Evolutionary conservation across 768 basidiomycete genomes (phyloP), one percentile per base, ranked within the genome.

Genomic region (Psilocybe tampanensis): DNA sequence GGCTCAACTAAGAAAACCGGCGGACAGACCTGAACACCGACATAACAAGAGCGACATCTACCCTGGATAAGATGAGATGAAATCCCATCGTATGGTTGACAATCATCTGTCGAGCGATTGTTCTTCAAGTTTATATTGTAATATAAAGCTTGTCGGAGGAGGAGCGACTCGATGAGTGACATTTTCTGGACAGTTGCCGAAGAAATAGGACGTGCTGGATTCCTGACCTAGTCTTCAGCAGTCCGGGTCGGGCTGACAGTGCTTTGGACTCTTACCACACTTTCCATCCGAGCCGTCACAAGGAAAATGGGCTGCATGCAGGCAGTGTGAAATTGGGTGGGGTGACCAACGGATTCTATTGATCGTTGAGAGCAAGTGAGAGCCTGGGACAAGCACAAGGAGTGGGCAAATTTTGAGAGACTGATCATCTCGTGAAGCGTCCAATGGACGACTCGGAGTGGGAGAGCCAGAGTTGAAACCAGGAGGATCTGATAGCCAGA

Each of bases 161-260:
- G 54, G 32, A 21, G 54, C 54, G 54, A 44, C 32, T 43, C 26
- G 29, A 29, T 9, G 54, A 34, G 19, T 55, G 44, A 34, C 45
- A 33, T 41, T 33, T 54, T 54, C 15, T 48, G 21, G 44, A 52
- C 47, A 19, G 50, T 42, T 52, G 47, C 47, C 47, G 26, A 18
- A 47, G 24, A 13, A 29, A 29, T 17, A 33, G 24, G 17, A 12
- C n/a, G 17, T 7, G n/a, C 36, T 8, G 36, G 36, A 13, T n/a
- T 39, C n/a, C 36, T n/a, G 12, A 13, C 12, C n/a, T 13, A 39
- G 33, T 7, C 33, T 18, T 48, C 12, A 24, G 23, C 24, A 24
- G 44, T 33, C 29, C 47, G 47, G 47, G 26, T 48, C 29, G 47
- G 29, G 26, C 32, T 47, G 47, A 29, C 47, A 48, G 47, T 48